Conservation (phyloP, 2,329 filamentous ascomycete genomes). For the Talaromyces islandicus region DNA sequence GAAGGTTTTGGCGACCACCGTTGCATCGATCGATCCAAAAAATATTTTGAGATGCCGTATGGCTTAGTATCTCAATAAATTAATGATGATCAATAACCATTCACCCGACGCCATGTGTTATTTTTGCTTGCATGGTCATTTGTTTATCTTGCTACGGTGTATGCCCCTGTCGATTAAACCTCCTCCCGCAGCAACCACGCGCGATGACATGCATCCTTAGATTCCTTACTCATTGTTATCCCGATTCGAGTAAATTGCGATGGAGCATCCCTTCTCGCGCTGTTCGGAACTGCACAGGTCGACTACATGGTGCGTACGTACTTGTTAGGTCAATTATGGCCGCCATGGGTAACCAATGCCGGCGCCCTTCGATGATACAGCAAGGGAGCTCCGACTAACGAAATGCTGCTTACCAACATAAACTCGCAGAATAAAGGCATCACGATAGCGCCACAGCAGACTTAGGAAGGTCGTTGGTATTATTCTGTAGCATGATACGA, state of each 20-base stretch:
- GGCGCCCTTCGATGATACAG: neutral
- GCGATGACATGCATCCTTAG: neutral
- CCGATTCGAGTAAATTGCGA: neutral
- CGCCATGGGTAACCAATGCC: neutral
- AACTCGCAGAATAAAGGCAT: neutral
- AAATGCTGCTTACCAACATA: neutral
- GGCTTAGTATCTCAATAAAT: neutral
- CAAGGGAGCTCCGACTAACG: conserved; percentile 1
- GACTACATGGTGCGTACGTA: neutral
- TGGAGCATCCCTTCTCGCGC: neutral
- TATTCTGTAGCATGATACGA: neutral
- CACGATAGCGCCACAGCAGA: neutral
- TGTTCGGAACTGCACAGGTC: neutral
- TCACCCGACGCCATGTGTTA: neutral
- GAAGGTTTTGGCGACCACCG: neutral
- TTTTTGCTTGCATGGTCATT: neutral
- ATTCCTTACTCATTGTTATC: neutral
- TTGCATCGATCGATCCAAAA: neutral
- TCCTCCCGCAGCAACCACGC: neutral
- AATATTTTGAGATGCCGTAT: neutral
- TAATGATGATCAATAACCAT: too few species aligned
- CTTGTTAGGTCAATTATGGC: neutral
- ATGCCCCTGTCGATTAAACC: neutral
- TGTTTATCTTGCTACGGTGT: neutral
- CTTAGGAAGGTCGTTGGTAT: neutral